Percentiles rank a stretch among this genome's conserved stretches.
Evolutionary conservation across 768 basidiomycete species (phyloP).

Genomic region (Rhizopogon vesiculosus): DNA sequence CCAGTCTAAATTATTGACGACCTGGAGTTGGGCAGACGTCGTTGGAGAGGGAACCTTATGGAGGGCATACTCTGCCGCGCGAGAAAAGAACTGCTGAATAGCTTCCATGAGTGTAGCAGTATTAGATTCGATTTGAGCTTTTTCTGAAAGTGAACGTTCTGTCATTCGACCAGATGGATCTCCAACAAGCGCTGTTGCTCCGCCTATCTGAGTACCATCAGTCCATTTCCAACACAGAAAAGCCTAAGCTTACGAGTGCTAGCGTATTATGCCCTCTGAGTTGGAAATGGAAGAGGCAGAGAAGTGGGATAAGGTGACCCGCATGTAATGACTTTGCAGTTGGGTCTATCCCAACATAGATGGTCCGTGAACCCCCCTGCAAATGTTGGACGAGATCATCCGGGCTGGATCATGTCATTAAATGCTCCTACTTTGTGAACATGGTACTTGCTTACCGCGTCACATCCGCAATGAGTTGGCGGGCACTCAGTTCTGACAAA

Average conservation of each 20-base stretch:
- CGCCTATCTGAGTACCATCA: conserved; percentile 70
- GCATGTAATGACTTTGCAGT: conserved; percentile 88
- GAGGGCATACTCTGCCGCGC: conserved; percentile 58
- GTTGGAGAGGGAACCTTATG: conserved; percentile 20
- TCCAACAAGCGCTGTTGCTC: conserved; percentile 93
- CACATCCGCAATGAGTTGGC: conserved; percentile 31
- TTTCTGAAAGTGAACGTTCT: conserved; percentile 70
- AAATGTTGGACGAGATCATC: conserved; percentile 37
- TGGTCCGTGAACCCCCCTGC: conserved; percentile 35
- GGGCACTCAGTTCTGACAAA: conserved; percentile 27
- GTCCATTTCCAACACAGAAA: background rate
- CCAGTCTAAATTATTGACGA: conserved; percentile 78
- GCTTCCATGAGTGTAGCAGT: conserved; percentile 56
- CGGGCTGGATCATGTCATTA: conserved; percentile 27
- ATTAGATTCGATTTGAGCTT: conserved; percentile 59
- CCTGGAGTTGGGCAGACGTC: conserved; percentile 24
- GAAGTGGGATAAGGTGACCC: conserved; percentile 87
- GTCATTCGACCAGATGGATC: conserved; percentile 89
- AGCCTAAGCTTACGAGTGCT: conserved; percentile 60
- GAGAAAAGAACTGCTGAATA: conserved; percentile 67
- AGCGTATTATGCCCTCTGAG: conserved; percentile 79
- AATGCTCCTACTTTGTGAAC: background rate
- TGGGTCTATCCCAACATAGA: conserved; percentile 92
- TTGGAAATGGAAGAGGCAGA: conserved; percentile 86
- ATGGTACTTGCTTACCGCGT: conserved; percentile 24